A percentile compares a stretch with the other conserved stretches of the same genome.
Evolutionary conservation across 1,284 basidiomycete genomes (phyloP).

Genomic region (Microbotryum scabiosae): DNA sequence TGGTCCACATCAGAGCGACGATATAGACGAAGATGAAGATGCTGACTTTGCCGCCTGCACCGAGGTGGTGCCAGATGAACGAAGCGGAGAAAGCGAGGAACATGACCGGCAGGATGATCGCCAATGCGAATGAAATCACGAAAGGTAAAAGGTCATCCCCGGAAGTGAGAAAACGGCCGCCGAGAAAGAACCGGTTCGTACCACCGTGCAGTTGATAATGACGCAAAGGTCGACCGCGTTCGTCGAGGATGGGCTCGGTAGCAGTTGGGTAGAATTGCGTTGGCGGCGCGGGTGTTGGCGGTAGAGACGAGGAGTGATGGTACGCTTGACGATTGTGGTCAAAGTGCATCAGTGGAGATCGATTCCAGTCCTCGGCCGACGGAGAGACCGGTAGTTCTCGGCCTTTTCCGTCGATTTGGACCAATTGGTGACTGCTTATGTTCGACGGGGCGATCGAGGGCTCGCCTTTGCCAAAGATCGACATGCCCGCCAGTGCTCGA

Average conservation of each 20-base stretch:
- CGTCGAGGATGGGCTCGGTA: not conserved
- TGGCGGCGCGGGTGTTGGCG: no score
- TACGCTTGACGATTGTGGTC: no score
- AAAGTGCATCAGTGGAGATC: no score
- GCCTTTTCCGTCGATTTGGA: no score
- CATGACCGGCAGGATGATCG: slow-evolving; percentile 22
- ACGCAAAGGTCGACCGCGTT: not conserved
- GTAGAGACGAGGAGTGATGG: no score
- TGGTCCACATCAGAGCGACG: slow-evolving; percentile 43
- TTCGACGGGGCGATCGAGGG: no score
- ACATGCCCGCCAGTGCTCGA: no score
- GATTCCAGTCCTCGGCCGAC: no score
- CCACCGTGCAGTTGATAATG: slow-evolving; percentile 18
- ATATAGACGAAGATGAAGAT: slow-evolving; percentile 51
- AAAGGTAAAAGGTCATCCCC: slow-evolving; percentile 75
- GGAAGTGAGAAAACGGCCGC: slow-evolving; percentile 66
- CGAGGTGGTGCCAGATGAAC: slow-evolving; percentile 74
- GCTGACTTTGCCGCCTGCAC: slow-evolving; percentile 63
- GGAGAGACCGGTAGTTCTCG: no score
- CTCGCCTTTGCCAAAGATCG: no score
- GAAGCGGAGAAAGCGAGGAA: slow-evolving; percentile 59
- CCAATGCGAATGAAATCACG: slow-evolving; percentile 53
- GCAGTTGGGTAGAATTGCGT: no score
- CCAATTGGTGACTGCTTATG: no score
- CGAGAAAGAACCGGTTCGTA: slow-evolving; percentile 44